Percentiles rank a stretch among this genome's conserved stretches.
phyloP scores from a whole-genome alignment of 2,329 filamentous ascomycete genomes.

The Pestalotiopsis fici region DNA sequence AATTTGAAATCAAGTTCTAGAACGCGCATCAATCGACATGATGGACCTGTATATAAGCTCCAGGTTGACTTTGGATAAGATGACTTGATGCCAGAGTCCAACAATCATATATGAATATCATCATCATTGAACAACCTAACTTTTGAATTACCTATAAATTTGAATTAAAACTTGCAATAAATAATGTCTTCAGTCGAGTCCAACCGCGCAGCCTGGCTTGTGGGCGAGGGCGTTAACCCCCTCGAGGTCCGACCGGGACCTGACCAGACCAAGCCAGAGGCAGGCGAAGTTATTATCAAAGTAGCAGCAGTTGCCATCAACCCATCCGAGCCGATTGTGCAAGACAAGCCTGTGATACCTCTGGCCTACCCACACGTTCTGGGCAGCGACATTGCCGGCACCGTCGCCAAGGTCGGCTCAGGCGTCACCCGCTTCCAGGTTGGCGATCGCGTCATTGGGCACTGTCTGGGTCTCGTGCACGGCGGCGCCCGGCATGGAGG shows the following conservation, averaged over 20 bases:
- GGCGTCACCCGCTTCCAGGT: constrained; percentile 14
- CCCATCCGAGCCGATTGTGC: constrained; percentile 6
- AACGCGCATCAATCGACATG: neutral
- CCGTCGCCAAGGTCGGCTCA: constrained; percentile 16
- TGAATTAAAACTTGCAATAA: neutral
- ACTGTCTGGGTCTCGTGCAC: constrained; percentile 10
- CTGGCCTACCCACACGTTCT: constrained; percentile 24
- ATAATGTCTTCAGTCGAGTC: constrained; percentile 7
- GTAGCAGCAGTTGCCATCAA: constrained; percentile 13
- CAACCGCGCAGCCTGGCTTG: constrained; percentile 9
- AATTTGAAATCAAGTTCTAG: neutral
- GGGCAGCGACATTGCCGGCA: constrained; percentile 21
- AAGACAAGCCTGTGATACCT: constrained; percentile 1
- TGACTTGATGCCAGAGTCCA: neutral
- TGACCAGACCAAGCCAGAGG: constrained; percentile 9
- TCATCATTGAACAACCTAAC: neutral
- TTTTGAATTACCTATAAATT: neutral
- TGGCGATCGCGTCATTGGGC: constrained; percentile 18
- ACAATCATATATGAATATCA: neutral
- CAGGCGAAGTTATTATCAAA: constrained; percentile 8
- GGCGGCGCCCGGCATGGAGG: constrained; percentile 9
- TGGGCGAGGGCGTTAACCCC: neutral
- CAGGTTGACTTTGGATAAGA: neutral
- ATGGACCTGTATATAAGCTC: neutral
- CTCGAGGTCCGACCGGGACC: constrained; percentile 10